Conservation (phyloP, 345 rosid genomes). For the Eucalyptus fibrosa region DNA sequence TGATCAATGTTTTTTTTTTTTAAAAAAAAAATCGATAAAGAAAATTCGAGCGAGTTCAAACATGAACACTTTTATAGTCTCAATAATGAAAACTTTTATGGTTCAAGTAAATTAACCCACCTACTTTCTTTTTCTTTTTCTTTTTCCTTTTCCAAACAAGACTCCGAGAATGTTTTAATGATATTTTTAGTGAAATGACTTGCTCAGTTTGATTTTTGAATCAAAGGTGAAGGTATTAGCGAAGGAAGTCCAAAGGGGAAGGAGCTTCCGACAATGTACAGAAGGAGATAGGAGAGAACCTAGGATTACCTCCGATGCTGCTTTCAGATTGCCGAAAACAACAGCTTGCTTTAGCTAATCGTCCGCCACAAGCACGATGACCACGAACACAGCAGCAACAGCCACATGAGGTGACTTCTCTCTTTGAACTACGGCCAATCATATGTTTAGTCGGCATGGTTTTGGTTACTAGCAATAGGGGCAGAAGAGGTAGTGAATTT, state of each 20-base stretch:
- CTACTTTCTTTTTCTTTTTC: neutral
- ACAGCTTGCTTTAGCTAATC: slow-evolving; percentile 29
- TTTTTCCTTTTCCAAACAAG: neutral
- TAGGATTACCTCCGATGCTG: slow-evolving; percentile 36
- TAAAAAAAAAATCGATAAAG: too few relatives aligned
- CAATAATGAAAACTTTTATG: too few relatives aligned
- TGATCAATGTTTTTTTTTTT: too few relatives aligned
- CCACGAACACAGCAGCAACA: neutral
- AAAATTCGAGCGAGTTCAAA: neutral
- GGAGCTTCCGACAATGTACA: slow-evolving; percentile 18
- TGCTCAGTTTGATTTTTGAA: neutral
- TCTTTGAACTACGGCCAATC: neutral
- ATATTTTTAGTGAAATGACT: too few relatives aligned
- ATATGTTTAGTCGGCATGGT: neutral
- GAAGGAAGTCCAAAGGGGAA: slow-evolving; percentile 25
- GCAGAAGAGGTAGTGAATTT: neutral
- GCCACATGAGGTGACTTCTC: slow-evolving; percentile 22
- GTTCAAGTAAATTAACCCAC: neutral
- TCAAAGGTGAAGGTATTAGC: slow-evolving; percentile 19
- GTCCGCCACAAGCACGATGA: neutral
- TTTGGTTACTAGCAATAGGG: neutral
- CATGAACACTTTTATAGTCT: neutral
- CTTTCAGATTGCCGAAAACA: slow-evolving; percentile 43
- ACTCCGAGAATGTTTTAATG: neutral
- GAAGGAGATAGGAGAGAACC: slow-evolving; percentile 33